Evolutionary conservation across 176 grass and related monocot species (phyloP).

Genomic region (Avena insularis): DNA sequence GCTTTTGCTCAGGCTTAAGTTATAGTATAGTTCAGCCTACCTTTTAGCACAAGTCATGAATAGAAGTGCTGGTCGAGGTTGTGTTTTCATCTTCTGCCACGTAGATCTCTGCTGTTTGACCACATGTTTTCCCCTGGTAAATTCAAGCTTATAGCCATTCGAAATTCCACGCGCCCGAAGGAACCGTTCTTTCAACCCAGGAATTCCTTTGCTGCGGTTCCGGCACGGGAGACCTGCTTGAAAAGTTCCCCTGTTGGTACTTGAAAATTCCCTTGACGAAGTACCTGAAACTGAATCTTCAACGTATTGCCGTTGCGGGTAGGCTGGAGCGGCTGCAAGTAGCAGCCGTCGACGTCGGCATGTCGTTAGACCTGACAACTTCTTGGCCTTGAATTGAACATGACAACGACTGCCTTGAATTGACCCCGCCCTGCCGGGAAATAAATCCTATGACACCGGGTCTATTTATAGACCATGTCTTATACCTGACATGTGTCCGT

Average conservation of each 20-base stretch:
- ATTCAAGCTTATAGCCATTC: neutral
- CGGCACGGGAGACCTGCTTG: neutral
- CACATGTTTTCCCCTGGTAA: neutral
- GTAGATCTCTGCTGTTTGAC: neutral
- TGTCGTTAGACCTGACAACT: neutral
- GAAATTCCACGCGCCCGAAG: neutral
- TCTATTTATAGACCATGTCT: too few species aligned
- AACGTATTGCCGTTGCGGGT: neutral
- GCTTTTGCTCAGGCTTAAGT: too few species aligned
- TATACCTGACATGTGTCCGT: too few species aligned
- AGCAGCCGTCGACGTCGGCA: neutral
- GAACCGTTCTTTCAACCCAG: neutral
- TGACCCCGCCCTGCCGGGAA: too few species aligned
- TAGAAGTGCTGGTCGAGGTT: neutral
- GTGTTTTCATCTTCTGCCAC: neutral
- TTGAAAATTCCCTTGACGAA: neutral
- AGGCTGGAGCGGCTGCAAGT: neutral
- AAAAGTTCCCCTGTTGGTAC: neutral
- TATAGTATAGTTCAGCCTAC: neutral
- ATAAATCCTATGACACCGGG: too few species aligned
- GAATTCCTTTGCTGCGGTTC: neutral
- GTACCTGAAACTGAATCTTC: neutral
- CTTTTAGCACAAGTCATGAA: neutral
- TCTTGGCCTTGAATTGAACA: conserved; percentile 7
- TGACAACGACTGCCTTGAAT: too few species aligned